Base-by-base conservation (phyloP, 2,329 filamentous ascomycete genomes). In the Fusarium neocosmosporiellum region DNA sequence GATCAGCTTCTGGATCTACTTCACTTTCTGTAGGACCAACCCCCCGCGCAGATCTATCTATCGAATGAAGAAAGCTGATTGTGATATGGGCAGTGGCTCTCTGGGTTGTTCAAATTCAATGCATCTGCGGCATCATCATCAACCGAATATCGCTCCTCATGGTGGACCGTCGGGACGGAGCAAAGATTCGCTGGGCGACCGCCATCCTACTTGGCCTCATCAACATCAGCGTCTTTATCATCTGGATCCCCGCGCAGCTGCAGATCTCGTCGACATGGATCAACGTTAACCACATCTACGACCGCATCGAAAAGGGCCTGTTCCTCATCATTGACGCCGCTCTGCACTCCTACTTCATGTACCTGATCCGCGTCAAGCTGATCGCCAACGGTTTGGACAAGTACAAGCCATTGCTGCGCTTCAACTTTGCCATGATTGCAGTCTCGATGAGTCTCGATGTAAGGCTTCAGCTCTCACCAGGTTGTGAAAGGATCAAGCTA, bases 321-420 rank as follows among this genome's bases (percentile, higher is more conserved):
- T 75, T 73, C 41, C 37, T 70, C 13, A 9, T 74, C 4, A 50
- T 74, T 4, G 72, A 75, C 22, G 71, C 64, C 3, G n/a, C 59
- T 6, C 78, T 85, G 10, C 84, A 87, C 69, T 60, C 73, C 2
- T 76, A 78, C 61, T 73, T 68, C 9, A 63, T 75, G 20, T 80
- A 85, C n/a, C 77, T 87, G 1, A 83, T 86, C 73, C 85, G 86
- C 66, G 86, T 86, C 62, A 86, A 73, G 61, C 36, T 70, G 16
- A 72, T 74, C 22, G 54, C 80, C 36, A 83, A 85, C 39, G 86
- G 86, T 7, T 79, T 88, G 1, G 81, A 81, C 6, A 87, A 88
- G 71, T 88, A 87, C 70, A 81, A 82, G 63, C 77, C 80, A n/a
- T 79, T 88, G 18, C 81, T 86, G 29, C 78, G 78, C 22, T 78